Evolutionary conservation across 106 monocot species (phyloP), one percentile per base, ranked within the genome.

Genomic region (Dioscorea dumetorum): DNA sequence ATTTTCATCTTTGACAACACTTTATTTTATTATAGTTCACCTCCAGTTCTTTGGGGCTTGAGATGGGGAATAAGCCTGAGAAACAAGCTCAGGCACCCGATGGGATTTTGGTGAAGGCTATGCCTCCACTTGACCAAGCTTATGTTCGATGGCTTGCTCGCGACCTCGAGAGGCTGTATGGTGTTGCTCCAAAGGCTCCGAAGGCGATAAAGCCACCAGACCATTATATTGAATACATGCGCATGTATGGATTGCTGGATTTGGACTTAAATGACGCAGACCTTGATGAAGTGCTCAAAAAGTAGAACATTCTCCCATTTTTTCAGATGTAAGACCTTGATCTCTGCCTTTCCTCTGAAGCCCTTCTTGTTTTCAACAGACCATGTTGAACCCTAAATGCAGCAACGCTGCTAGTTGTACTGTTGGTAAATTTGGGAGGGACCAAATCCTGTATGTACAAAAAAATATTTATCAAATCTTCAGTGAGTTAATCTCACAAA

Each of bases 221-320:
- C 22, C 81, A 75, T 71, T 84, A 84, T 24, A 87, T 87, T 24
- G 81, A 87, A 72, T 87, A 77, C 77, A 91, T 91, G 86, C 76
- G 72, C 3, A 24, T 79, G 33, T 74, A 87, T 60, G 91, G 87
- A 5, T 79, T 72, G 87, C 76, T 91, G 62, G 91, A 84, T 72
- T 51, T 87, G 69, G 82, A 91, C 60, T 54, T 87, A 67, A 58
- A 87, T 70, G 91, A 91, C 70, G 84, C 91, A 14, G 87, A 87
- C 33, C 76, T 91, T 1, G 68, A 76, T 22, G 74, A 58, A 35
- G 57, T 91, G 68, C 48, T 76, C 6, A 86, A 81, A 59, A 80
- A 80, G 59, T 18, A 54, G 19, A 19, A 54, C 19, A 54, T 54
- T 15, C 19, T 54, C 41, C 6, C 41, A 41, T 41, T 41, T 41